These are phyloP conservation scores for Hemisphaericaspora subhashii DNA, from an alignment of 1,139 yeast species.

Conservation along the genomic window DNA sequence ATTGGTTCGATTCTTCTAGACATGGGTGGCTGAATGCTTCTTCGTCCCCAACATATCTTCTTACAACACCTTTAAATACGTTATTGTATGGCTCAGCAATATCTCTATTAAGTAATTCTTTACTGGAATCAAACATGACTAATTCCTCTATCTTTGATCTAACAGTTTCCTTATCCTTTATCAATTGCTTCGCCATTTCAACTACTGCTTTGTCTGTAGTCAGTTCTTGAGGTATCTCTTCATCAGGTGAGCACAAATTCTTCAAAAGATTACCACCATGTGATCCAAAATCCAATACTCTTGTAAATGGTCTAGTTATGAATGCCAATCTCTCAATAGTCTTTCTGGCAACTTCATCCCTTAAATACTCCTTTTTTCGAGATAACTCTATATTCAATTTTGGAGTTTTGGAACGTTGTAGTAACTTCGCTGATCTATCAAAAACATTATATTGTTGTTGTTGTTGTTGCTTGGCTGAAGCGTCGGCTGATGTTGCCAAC, in stretches of 20 bases:
- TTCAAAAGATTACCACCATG: constrained; percentile 63
- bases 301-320: constrained; percentile 61
- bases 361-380: constrained; percentile 67
- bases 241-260: constrained; percentile 34
- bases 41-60: constrained; percentile 65
- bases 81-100: constrained; percentile 30
- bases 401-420: constrained; percentile 58
- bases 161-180: constrained; percentile 53
- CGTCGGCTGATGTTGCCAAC: constrained; percentile 27
- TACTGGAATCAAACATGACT: constrained; percentile 68
- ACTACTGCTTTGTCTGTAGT: constrained; percentile 28
- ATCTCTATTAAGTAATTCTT: constrained; percentile 54
- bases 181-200: constrained; percentile 38
- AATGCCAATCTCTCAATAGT: constrained; percentile 77
- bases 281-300: constrained; percentile 70
- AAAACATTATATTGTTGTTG: constrained; percentile 60
- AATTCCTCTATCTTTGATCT: constrained; percentile 54
- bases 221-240: constrained; percentile 20
- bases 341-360: constrained; percentile 72
- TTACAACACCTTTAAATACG: constrained; percentile 40
- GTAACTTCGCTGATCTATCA: constrained; percentile 58
- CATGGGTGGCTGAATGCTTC: constrained; percentile 51
- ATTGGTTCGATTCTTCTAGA: constrained; percentile 42
- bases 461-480: constrained; percentile 17
- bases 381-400: constrained; percentile 45